phyloP scores from a whole-genome alignment of 2,329 filamentous ascomycete species.

The Aspergillus alliaceus region DNA sequence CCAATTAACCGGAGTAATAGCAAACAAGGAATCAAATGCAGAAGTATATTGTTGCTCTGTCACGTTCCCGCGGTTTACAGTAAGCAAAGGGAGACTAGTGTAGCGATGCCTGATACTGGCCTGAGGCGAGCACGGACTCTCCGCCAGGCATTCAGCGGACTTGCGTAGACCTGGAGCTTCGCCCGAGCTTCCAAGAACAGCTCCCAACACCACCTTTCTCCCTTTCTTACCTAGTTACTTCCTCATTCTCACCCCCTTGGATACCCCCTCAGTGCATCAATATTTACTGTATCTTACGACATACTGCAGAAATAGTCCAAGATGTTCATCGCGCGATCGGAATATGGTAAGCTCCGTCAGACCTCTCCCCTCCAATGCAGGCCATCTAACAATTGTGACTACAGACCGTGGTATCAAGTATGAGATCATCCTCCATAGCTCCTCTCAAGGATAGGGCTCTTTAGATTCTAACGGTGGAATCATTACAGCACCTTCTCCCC shows the following conservation, averaged over 20 bases:
- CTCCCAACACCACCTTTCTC: slow-evolving; percentile 15
- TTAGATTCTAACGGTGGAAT: slow-evolving; percentile 23
- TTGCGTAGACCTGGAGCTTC: slow-evolving; percentile 40
- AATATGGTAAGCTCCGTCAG: slow-evolving; percentile 78
- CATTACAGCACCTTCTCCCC: slow-evolving; percentile 89
- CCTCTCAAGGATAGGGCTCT: slow-evolving; percentile 6
- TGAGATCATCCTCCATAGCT: slow-evolving; percentile 29
- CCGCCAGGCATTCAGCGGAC: slow-evolving; percentile 33
- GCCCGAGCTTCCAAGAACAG: slow-evolving; percentile 25
- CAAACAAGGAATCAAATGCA: background rate
- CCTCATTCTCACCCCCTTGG: slow-evolving; percentile 4
- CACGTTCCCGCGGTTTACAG: slow-evolving; percentile 13
- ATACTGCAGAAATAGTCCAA: slow-evolving; percentile 48
- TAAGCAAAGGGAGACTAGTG: slow-evolving; percentile 5
- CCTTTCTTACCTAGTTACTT: background rate
- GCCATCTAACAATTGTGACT: slow-evolving; percentile 38
- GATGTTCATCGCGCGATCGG: slow-evolving; percentile 99
- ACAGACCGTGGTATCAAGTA: slow-evolving; percentile 97
- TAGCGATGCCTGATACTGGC: slow-evolving; percentile 20
- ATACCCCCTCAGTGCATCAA: background rate
- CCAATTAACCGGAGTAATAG: background rate
- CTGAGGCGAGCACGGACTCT: slow-evolving; percentile 16
- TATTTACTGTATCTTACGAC: slow-evolving; percentile 1
- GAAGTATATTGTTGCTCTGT: slow-evolving; percentile 7
- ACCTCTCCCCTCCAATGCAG: slow-evolving; percentile 23